Conservation (phyloP, 352 stramenopile species). For the Phytophthora ohioensis region DNA sequence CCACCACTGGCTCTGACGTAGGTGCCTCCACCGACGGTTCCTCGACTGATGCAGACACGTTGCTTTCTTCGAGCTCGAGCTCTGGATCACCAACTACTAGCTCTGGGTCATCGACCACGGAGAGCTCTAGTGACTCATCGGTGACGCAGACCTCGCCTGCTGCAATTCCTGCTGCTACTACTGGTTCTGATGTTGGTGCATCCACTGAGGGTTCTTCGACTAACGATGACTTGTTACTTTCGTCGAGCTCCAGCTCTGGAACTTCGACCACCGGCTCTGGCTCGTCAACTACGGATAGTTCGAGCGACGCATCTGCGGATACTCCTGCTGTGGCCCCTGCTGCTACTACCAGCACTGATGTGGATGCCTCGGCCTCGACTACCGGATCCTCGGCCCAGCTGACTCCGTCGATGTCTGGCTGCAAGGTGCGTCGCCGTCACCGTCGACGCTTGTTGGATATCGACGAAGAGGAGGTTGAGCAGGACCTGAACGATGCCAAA, state of each 20-base stretch:
- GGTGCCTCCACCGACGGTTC: background rate
- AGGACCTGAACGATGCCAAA: conserved; percentile 37
- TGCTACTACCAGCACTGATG: conserved; percentile 17
- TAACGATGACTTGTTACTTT: conserved; percentile 10
- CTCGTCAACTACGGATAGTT: conserved; percentile 9
- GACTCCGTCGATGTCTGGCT: conserved; percentile 31
- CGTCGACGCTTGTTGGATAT: conserved; percentile 31
- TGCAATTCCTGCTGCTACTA: background rate
- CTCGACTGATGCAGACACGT: background rate
- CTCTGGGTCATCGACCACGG: background rate
- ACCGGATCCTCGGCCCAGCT: conserved; percentile 18
- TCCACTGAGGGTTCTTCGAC: conserved; percentile 6
- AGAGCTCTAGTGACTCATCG: conserved; percentile 19
- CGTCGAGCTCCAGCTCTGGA: conserved; percentile 15
- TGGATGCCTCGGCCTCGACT: conserved; percentile 19
- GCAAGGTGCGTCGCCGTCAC: conserved; percentile 25
- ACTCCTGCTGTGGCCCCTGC: conserved; percentile 16
- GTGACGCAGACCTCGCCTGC: conserved; percentile 13
- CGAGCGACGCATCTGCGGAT: conserved; percentile 6
- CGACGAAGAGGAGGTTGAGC: conserved; percentile 37
- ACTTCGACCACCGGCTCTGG: conserved; percentile 10
- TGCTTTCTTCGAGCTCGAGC: background rate
- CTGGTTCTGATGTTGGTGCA: background rate
- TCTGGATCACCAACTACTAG: background rate
- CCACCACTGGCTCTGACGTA: background rate